phyloP scores from a whole-genome alignment of 257 asterid genomes.

The Nicotiana obtusifolia region DNA sequence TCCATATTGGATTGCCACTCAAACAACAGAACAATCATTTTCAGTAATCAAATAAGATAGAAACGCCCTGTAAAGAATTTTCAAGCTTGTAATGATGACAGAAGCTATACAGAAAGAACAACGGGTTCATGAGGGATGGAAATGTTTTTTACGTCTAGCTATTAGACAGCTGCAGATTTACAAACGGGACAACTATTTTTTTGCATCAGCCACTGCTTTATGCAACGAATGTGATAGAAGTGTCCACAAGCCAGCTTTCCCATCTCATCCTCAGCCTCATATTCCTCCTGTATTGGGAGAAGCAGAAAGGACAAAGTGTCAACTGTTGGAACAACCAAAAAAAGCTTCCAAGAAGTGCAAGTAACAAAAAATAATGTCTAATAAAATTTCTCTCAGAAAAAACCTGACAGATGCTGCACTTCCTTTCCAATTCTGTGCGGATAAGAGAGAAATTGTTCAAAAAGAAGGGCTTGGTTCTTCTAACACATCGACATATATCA shows the following conservation, averaged over 20 bases:
- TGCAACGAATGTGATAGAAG: constrained; percentile 69
- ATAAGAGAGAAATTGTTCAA: constrained; percentile 26
- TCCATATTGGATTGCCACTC: not conserved
- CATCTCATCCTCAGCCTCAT: constrained; percentile 59
- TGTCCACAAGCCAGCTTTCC: constrained; percentile 81
- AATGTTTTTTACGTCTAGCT: constrained; percentile 11
- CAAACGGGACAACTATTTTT: constrained; percentile 79
- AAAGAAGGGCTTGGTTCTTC: constrained; percentile 39
- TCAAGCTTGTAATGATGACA: constrained; percentile 21
- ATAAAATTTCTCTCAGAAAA: not conserved
- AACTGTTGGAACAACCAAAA: not conserved
- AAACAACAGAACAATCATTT: not conserved
- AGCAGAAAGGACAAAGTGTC: not conserved
- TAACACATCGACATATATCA: constrained; percentile 54
- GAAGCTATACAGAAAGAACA: constrained; percentile 35
- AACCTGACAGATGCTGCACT: constrained; percentile 96
- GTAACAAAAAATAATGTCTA: not conserved
- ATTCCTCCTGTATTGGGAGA: constrained; percentile 57
- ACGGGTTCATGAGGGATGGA: not conserved
- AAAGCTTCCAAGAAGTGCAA: not conserved
- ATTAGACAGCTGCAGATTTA: constrained; percentile 47
- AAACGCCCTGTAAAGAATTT: constrained; percentile 23
- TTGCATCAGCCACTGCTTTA: constrained; percentile 87
- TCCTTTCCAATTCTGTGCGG: constrained; percentile 46
- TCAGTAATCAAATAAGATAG: not conserved